phyloP scores from a whole-genome alignment of 108 stramenopile genomes.

The Conticribra weissflogii region DNA sequence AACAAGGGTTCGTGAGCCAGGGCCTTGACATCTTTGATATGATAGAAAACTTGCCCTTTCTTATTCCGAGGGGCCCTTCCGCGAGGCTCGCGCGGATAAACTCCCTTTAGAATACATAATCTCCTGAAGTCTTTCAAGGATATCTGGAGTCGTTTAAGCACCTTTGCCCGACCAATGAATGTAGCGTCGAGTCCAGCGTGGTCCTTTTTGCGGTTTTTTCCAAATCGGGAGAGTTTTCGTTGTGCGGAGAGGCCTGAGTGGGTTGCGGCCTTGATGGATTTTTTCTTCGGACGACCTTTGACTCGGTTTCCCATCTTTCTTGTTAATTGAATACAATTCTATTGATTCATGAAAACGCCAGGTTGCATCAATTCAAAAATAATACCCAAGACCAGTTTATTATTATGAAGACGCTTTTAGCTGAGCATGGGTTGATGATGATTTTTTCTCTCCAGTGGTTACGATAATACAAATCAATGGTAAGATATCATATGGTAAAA shows the following conservation, averaged over 20 bases:
- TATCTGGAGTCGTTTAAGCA: slow-evolving; percentile 91
- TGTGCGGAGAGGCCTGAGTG: slow-evolving; percentile 90
- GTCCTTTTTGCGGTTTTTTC: slow-evolving; percentile 93
- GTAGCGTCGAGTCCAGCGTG: slow-evolving; percentile 92
- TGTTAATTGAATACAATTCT: not conserved
- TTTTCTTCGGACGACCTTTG: slow-evolving; percentile 83
- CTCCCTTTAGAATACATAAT: slow-evolving; percentile 99
- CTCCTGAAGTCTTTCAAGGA: slow-evolving; percentile 98
- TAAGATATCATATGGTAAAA: too few species aligned
- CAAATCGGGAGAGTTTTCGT: slow-evolving; percentile 96
- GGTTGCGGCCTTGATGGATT: slow-evolving; percentile 90
- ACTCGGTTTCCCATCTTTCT: slow-evolving; percentile 80
- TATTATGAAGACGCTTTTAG: too few species aligned
- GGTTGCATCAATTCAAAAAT: too few species aligned
- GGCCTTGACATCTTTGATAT: slow-evolving; percentile 96
- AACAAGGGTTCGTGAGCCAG: slow-evolving; percentile 97
- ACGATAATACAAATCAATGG: too few species aligned
- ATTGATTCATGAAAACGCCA: too few species aligned
- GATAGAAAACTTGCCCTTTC: slow-evolving; percentile 95
- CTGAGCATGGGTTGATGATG: too few species aligned
- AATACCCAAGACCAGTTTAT: too few species aligned
- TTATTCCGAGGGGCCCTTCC: slow-evolving; percentile 86
- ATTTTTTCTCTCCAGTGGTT: too few species aligned
- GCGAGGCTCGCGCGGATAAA: slow-evolving; percentile 96
- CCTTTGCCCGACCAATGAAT: slow-evolving; percentile 93